A percentile compares a stretch with the other conserved stretches of the same genome.
These are phyloP conservation scores for Flagelloscypha sp. DNA, from an alignment of 768 basidiomycete species.

Conservation along the genomic window DNA sequence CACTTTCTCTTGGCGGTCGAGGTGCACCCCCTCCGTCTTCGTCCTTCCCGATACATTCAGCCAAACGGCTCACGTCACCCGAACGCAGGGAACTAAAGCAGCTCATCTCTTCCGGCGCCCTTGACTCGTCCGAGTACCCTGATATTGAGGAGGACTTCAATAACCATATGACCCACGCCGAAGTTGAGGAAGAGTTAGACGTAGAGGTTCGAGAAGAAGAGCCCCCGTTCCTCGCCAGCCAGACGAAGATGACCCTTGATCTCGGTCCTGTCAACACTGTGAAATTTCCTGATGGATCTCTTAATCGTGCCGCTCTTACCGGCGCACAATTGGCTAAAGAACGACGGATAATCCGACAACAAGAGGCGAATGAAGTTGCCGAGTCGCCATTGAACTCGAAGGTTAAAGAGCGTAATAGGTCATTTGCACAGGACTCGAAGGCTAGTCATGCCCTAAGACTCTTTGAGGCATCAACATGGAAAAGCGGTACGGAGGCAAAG, in stretches of 20 bases:
- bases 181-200: conserved; percentile 94
- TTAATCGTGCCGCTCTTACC: conserved; percentile 91
- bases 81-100: conserved; percentile 99
- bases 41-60: conserved; percentile 56
- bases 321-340: conserved; percentile 94
- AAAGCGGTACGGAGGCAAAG: conserved; percentile 88
- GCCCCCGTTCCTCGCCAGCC: conserved; percentile 90
- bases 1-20: conserved; percentile 66
- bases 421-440: conserved; percentile 93
- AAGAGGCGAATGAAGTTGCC: conserved; percentile 89
- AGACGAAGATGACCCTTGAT: conserved; percentile 92
- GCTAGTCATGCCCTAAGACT: no score
- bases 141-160: conserved; percentile 82
- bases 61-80: conserved; percentile 88
- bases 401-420: conserved; percentile 76
- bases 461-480: conserved; percentile 90
- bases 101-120: conserved; percentile 89
- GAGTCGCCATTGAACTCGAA: conserved; percentile 97
- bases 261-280: conserved; percentile 97
- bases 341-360: conserved; percentile 85
- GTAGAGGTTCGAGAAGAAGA: conserved; percentile 97
- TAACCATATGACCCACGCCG: conserved; percentile 68
- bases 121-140: conserved; percentile 89
- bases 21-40: conserved; percentile 76
- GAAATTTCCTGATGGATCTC: conserved; percentile 97